phyloP scores from a whole-genome alignment of 2,329 filamentous ascomycete genomes.

The Verticillium longisporum region DNA sequence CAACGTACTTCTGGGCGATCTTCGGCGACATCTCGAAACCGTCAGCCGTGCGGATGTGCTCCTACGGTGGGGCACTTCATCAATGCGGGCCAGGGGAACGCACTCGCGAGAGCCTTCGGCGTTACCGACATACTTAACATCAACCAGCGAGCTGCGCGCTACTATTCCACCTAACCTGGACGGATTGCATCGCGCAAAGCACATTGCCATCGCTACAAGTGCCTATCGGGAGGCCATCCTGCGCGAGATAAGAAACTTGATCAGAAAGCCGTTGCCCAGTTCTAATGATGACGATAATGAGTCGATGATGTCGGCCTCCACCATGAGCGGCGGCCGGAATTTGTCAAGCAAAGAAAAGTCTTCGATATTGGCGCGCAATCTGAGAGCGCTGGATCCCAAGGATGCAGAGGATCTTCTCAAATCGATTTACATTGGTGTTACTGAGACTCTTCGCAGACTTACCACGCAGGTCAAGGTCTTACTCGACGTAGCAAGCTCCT shows the following conservation, averaged over 20 bases:
- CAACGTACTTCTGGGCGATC: slow-evolving; percentile 68
- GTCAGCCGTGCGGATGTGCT: slow-evolving; percentile 69
- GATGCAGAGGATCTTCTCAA: slow-evolving; percentile 80
- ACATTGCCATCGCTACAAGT: slow-evolving; percentile 74
- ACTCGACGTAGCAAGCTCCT: slow-evolving; percentile 83
- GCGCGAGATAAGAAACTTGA: slow-evolving; percentile 78
- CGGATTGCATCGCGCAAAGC: slow-evolving; percentile 74
- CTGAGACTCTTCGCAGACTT: slow-evolving; percentile 77
- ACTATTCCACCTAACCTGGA: slow-evolving; percentile 65
- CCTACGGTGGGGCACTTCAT: slow-evolving; percentile 75
- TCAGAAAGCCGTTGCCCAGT: slow-evolving; percentile 79
- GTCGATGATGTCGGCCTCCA: slow-evolving; percentile 81
- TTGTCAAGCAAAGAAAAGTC: slow-evolving; percentile 84
- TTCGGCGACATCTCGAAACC: slow-evolving; percentile 71
- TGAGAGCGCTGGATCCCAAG: slow-evolving; percentile 73
- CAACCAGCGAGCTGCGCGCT: slow-evolving; percentile 62
- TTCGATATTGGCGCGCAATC: slow-evolving; percentile 76
- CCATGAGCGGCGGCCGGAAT: slow-evolving; percentile 59
- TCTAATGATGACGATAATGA: slow-evolving; percentile 92
- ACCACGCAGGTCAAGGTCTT: slow-evolving; percentile 90
- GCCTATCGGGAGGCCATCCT: slow-evolving; percentile 78
- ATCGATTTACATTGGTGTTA: slow-evolving; percentile 78
- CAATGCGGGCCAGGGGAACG: slow-evolving; percentile 62
- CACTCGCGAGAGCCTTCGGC: slow-evolving; percentile 60
- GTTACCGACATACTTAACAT: slow-evolving; percentile 72